These are phyloP conservation scores for Sphaerulina musiva DNA, from an alignment of 2,329 filamentous ascomycete species.

Conservation along the genomic window DNA sequence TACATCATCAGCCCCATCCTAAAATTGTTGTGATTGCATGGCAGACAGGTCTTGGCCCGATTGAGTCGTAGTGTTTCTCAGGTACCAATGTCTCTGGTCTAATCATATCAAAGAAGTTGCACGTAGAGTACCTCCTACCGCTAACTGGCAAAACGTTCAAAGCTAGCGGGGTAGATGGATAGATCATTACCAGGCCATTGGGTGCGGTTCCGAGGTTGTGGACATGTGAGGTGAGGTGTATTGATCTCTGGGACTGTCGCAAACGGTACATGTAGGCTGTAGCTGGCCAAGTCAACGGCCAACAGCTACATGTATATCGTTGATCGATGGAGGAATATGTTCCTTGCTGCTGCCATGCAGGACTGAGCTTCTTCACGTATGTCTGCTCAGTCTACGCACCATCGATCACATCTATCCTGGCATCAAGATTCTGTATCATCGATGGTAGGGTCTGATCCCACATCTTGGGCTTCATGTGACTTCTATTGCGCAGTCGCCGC, in stretches of 20 bases:
- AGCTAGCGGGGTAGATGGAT: too few relatives aligned
- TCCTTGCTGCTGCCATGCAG: too few relatives aligned
- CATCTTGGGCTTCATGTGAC: too few relatives aligned
- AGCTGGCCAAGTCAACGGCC: too few relatives aligned
- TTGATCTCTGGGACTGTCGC: not conserved
- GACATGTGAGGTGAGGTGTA: not conserved
- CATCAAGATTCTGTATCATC: too few relatives aligned
- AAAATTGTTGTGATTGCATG: not conserved
- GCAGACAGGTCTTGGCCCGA: not conserved
- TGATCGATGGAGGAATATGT: not conserved
- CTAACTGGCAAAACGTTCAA: too few relatives aligned
- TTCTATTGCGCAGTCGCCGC: slow-evolving; percentile 29
- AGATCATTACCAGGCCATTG: not conserved
- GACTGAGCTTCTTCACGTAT: too few relatives aligned
- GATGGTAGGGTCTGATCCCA: too few relatives aligned
- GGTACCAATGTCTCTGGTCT: not conserved
- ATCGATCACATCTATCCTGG: too few relatives aligned
- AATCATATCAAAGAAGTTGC: not conserved
- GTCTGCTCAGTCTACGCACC: too few relatives aligned
- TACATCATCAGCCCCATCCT: slow-evolving; percentile 1
- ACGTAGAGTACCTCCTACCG: not conserved
- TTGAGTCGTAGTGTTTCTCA: not conserved
- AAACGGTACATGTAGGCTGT: too few relatives aligned
- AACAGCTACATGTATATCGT: too few relatives aligned
- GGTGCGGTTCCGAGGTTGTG: not conserved